Base-by-base conservation (phyloP, 2,329 filamentous ascomycete species). In the Neopestalotiopsis sp. region DNA sequence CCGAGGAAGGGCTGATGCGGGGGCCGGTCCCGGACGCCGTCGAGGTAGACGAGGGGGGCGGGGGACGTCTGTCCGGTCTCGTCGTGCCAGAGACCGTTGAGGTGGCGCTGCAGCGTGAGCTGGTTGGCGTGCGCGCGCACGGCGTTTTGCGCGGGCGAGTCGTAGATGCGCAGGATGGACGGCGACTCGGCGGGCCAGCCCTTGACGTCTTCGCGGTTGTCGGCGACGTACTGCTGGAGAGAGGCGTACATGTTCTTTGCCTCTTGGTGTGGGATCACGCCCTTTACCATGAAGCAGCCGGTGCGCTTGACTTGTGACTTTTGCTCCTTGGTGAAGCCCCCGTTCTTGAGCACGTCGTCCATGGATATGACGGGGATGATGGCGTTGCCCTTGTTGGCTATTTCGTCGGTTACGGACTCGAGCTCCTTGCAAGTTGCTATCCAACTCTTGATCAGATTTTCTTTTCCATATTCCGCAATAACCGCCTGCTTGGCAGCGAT, bases 1-100 rank as follows among this genome's bases (percentile, higher is more conserved):
- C 79, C 78, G 10, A 75, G 73, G 68, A 80, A 81, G 2, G 71
- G 70, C 9, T 76, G 73, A 20, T 75, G 74, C 45, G 78, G 76
- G 10, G 75, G 61, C 7, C 67, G 64, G 28, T 66, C 63, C 5
- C 67, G 67, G 14, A 53, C 45, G 10, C 61, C 68, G 14, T 81
- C 65, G 2, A 61, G 49, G 57, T 68, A 67, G 32, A 38, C 67
- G 57, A 70, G 42, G n/a, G 61, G 38, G 24, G 69, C 67, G 3
- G 61, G 20, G 6, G 28, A 38, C 4, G 62, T 49, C 5, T 24
- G 5, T 2, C 38, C 62, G 1, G 38, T 53, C 10, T 24, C 24
- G 42, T 65, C 62, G 24, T 65, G 38, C 12, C 20, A 65, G 9
- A 49, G 42, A 5, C 6, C 9, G 40, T 65, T 65, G 10, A 65